phyloP scores from a whole-genome alignment of 2,329 filamentous ascomycete genomes.

The Calonectria multiphialidica region DNA sequence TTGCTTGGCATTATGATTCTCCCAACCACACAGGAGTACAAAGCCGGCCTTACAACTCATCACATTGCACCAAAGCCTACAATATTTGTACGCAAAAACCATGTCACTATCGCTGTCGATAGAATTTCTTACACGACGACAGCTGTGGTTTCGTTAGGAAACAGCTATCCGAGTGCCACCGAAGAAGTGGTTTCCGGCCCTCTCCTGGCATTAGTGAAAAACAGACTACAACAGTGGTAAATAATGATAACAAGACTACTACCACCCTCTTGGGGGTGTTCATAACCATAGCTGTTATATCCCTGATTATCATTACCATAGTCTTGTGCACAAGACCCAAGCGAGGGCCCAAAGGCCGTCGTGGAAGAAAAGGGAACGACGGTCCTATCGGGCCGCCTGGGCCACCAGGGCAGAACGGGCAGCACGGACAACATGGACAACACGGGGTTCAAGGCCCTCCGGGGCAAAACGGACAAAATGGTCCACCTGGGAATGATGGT shows the following conservation, averaged over 20 bases:
- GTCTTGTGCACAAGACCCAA: background rate
- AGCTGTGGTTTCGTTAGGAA: background rate
- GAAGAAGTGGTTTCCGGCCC: background rate
- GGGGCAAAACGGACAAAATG: too few species aligned
- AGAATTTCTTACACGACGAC: background rate
- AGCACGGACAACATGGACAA: too few species aligned
- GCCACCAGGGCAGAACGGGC: too few species aligned
- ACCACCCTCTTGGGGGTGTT: background rate
- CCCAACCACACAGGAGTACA: background rate
- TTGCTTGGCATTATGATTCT: background rate
- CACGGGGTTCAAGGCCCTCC: too few species aligned
- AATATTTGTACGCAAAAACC: background rate
- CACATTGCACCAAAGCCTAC: background rate
- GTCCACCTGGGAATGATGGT: too few species aligned
- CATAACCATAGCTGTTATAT: background rate
- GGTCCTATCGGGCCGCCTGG: too few species aligned
- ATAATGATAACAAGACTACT: background rate
- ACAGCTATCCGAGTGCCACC: background rate
- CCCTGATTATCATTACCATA: background rate
- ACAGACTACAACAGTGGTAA: background rate
- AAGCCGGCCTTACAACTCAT: background rate
- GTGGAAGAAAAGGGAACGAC: too few species aligned
- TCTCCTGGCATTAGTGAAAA: background rate
- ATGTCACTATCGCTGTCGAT: background rate
- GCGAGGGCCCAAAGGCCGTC: too few species aligned